phyloP scores from a whole-genome alignment of 805 yeast genomes.

The Komagataella kurtzmanii region DNA sequence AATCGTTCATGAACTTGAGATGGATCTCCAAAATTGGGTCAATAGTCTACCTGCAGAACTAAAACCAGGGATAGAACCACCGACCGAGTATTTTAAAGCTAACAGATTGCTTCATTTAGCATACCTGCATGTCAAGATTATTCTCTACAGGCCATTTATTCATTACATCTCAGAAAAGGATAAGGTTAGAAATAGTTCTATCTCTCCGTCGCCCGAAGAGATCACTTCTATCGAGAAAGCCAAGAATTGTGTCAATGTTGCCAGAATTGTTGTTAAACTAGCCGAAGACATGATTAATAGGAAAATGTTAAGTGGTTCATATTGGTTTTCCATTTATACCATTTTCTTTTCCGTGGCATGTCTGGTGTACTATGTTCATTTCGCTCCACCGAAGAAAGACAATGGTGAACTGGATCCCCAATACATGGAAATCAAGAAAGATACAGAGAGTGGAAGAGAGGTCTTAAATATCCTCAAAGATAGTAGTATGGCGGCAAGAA shows the following conservation, averaged over 20 bases:
- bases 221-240: constrained; percentile 62
- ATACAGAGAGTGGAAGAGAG: constrained; percentile 72
- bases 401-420: constrained; percentile 32
- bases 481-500: constrained; percentile 61
- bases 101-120: constrained; percentile 62
- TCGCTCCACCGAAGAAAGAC: constrained; percentile 18
- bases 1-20: constrained; percentile 48
- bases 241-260: constrained; percentile 71
- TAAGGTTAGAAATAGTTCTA: constrained; percentile 1
- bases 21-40: constrained; percentile 61
- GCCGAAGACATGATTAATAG: constrained; percentile 71
- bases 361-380: constrained; percentile 65
- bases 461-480: constrained; percentile 61
- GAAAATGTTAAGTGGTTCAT: constrained; percentile 65
- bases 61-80: constrained; percentile 59
- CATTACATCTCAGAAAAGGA: constrained; percentile 44
- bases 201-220: constrained; percentile 22
- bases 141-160: constrained; percentile 78
- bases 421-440: constrained; percentile 46
- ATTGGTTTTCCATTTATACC: constrained; percentile 86
- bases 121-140: constrained; percentile 64
- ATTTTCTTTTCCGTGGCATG: constrained; percentile 84
- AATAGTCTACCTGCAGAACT: constrained; percentile 56
- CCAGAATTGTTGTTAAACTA: constrained; percentile 67
- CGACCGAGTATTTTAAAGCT: constrained; percentile 54